Percentiles rank a stretch among this genome's conserved stretches.
Conservation (phyloP, 192 early-diverging fungal genomes). For the Backusella morwellensis region DNA sequence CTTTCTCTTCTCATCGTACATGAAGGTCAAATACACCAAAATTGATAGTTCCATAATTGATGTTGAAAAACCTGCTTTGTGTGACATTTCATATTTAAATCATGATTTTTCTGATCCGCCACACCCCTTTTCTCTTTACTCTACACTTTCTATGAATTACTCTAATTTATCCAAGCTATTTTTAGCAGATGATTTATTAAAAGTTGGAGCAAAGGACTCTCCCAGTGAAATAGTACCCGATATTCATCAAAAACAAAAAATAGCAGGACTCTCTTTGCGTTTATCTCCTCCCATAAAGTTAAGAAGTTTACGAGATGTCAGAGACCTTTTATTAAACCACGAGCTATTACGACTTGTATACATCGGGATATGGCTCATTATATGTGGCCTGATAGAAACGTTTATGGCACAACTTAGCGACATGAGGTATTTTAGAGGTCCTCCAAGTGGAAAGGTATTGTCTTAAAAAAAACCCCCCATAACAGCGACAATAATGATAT, state of each 20-base stretch:
- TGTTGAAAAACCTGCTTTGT: slow-evolving; percentile 1
- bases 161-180: slow-evolving; percentile 1
- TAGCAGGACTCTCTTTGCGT: slow-evolving; percentile 16
- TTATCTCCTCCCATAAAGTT: slow-evolving; percentile 22
- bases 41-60: slow-evolving; percentile 8
- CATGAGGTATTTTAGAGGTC: slow-evolving; percentile 18
- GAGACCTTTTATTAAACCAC: slow-evolving; percentile 28
- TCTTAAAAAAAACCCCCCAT: background rate
- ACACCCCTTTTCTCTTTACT: background rate
- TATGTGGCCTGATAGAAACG: slow-evolving; percentile 25
- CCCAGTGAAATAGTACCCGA: background rate
- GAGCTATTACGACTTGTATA: slow-evolving; percentile 19
- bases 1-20: background rate
- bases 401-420: slow-evolving; percentile 30
- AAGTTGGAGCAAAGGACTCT: slow-evolving; percentile 7
- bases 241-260: slow-evolving; percentile 13
- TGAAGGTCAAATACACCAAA: background rate
- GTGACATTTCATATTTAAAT: slow-evolving; percentile 4
- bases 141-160: background rate
- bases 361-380: slow-evolving; percentile 6
- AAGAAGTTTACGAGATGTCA: slow-evolving; percentile 2
- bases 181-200: background rate
- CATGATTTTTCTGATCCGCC: background rate
- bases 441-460: background rate
- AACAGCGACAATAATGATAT: background rate